Evolutionary conservation across 176 grass and related monocot species (phyloP), one percentile per base, ranked within the genome.

Genomic region (Zoysia japonica): DNA sequence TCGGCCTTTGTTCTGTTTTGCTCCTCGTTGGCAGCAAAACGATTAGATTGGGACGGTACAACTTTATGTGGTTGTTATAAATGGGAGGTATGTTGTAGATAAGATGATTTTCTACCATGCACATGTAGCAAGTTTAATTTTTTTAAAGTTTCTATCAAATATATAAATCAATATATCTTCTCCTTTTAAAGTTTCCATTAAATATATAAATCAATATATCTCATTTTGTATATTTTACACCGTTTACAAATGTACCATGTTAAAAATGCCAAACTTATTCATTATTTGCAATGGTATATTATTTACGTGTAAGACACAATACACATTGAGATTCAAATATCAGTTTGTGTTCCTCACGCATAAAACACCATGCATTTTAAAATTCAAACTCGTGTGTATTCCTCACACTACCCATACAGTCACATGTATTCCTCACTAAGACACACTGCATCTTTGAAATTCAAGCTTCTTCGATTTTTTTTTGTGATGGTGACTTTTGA

Each of bases 1-100:
- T 79, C 68, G 28, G 68, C 41, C 11, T 68, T 38, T 59, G 60
- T 28, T 28, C 28, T 28, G 28, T 65, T 45, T 64, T 40, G 14
- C 59, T n/a, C 9, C 10, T 46, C 15, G 17, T 71, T 74, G 60
- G 19, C 69, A 16, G 57, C 50, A 10, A 47, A 49, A 16, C 13
- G 6, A 0, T 47, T 14, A 35, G n/a, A 69, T 61, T 60, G 55
- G n/a, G 4, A 47, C 3, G 1, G 5, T 41, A 9, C 61, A 6
- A 75, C 17, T 28, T 55, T 59, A 19, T 51, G 50, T 59, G 71
- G 71, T 44, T 13, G 6, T 74, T 0, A 74, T 44, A 74, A 74
- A 7, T 39, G 61, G 3, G n/a, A 9, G n/a, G 11, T 4, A 19
- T 9, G 36, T 38, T 61, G 57, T 10, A 35, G n/a, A 61, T 35